Evolutionary conservation across 2,329 filamentous ascomycete genomes (phyloP), one percentile per base, ranked within the genome.

Genomic region (Grosmannia clavigera): DNA sequence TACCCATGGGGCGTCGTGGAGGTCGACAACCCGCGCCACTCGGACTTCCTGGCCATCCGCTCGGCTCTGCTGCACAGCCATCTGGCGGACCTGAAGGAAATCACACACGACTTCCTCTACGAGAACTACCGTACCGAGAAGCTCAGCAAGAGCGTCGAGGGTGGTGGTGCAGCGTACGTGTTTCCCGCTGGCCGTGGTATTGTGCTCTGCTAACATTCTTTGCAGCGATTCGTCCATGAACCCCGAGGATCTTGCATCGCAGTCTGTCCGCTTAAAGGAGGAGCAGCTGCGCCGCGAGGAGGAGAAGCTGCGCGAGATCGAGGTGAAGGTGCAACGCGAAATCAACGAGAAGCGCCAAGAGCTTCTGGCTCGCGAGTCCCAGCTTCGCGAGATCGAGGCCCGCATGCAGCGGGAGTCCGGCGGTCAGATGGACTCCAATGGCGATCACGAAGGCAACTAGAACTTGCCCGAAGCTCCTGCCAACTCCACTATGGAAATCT

Each of bases 71-170:
- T 99, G 64, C 94, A 99, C 82, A 96, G 91, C 77, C 94, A 99
- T 80, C 79, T 99, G 72, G 94, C 94, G 63, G 94, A 99, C 74
- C 79, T 99, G 70, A 99, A 99, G 85, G 94, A 99, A 76, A 99
- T 99, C 72, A 99, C 94, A 58, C 94, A 99, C 76, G 94, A 99
- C 76, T 99, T 99, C 86, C 80, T 99, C 65, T 99, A 99, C 78
- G 94, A 99, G 75, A 99, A 99, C 79, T 99, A 99, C 83, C 91
- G 94, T 90, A 99, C 94, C 71, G 94, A 99, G 88, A 97, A 97
- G 81, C 88, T 99, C 69, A 95, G 90, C 81, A 99, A 97, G 90
- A 96, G 91, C 73, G 94, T 99, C 68, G 92, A 96, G 72, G 90
- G 90, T 74, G 88, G 89, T 76, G 82, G 85, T 76, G 83, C 85